Percentiles rank a stretch among this genome's conserved stretches.
Evolutionary conservation across 78 protist species (phyloP).

Genomic region (Mantamonas sphyraenae): DNA sequence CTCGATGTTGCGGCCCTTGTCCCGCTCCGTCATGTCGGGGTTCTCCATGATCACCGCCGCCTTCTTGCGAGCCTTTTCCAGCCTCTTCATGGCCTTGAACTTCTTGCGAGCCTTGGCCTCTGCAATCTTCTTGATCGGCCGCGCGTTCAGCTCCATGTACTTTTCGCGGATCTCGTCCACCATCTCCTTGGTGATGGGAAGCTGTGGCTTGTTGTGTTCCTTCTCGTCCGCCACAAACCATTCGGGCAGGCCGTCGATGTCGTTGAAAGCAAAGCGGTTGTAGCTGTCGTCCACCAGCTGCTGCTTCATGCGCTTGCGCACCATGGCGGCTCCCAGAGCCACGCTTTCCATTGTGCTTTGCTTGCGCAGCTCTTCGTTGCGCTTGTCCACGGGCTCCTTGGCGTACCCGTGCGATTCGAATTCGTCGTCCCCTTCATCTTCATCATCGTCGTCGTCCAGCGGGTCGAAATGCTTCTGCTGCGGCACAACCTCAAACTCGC

Average conservation of each 20-base stretch:
- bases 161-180: slow-evolving; percentile 14
- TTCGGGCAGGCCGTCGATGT: slow-evolving; percentile 50
- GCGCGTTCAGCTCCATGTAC: slow-evolving; percentile 40
- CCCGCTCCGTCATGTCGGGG: slow-evolving; percentile 17
- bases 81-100: not conserved
- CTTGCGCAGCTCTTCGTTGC: too few species aligned
- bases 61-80: slow-evolving; percentile 1
- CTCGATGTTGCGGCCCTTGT: too few species aligned
- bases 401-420: slow-evolving; percentile 40
- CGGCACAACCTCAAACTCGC: slow-evolving; percentile 25
- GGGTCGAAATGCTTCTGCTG: too few species aligned
- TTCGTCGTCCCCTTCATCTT: slow-evolving; percentile 4
- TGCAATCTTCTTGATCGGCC: slow-evolving; percentile 70
- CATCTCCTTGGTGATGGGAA: slow-evolving; percentile 62
- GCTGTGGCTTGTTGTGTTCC: not conserved
- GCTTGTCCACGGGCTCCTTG: slow-evolving; percentile 15
- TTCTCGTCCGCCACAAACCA: slow-evolving; percentile 77
- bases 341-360: too few species aligned
- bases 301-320: not conserved
- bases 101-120: slow-evolving; percentile 81
- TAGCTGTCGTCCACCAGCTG: slow-evolving; percentile 54
- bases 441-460: slow-evolving; percentile 3
- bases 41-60: slow-evolving; percentile 1
- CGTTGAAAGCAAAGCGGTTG: slow-evolving; percentile 51
- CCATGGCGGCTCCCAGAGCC: not conserved